Conservation (phyloP, 257 asterid species). For the Marsdenia floribunda region DNA sequence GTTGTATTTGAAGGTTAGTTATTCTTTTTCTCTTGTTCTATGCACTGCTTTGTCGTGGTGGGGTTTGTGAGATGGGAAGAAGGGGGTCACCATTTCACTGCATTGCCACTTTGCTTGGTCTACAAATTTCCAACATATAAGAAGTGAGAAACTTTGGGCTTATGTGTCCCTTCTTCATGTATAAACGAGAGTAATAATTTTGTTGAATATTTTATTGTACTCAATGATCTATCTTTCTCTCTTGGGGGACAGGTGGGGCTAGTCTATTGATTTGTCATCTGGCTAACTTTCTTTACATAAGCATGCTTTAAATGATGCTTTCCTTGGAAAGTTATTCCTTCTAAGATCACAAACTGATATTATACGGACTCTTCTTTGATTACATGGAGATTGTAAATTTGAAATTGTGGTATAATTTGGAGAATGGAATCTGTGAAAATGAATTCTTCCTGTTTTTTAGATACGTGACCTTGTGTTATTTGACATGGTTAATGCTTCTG, state of each 20-base stretch:
- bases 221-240: background rate
- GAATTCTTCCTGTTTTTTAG: no score
- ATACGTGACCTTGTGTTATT: no score
- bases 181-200: no score
- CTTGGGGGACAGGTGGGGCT: background rate
- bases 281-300: background rate
- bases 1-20: no score
- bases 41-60: background rate
- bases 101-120: background rate
- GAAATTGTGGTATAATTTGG: no score
- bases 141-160: background rate
- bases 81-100: background rate
- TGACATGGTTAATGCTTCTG: no score
- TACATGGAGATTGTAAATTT: no score
- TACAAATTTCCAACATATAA: background rate
- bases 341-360: background rate
- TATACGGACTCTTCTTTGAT: no score
- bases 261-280: background rate
- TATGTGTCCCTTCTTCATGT: background rate
- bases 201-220: background rate
- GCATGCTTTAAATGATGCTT: background rate
- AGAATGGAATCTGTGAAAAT: no score
- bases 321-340: background rate
- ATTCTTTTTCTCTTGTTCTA: conserved; percentile 9
- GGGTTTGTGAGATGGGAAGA: background rate